Base-by-base conservation (phyloP, 192 early-diverging fungal genomes). In the Podila horticola region DNA sequence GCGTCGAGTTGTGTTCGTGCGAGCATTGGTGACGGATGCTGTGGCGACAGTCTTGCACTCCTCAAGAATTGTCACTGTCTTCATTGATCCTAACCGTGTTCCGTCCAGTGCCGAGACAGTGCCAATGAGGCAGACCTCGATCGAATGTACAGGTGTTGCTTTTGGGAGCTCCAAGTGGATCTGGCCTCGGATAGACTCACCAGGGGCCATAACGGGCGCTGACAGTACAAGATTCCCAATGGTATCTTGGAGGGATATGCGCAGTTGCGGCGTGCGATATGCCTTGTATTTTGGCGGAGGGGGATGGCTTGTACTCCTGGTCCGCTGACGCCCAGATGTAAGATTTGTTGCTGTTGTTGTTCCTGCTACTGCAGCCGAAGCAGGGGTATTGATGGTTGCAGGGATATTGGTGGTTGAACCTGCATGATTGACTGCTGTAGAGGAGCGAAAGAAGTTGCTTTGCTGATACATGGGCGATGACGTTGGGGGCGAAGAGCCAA, bases 271-370 rank as follows among this genome's bases (percentile, higher is more conserved):
- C 19, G 77, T 81, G 51, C 77, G 70, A 28, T 49, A 69, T 5
- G 77, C 61, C 17, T 81, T 81, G 63, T 81, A 81, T 26, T 81
- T 81, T 64, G 77, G 77, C n/a, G 77, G 77, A 17, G 77, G 77
- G 8, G 76, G 76, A 34, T 79, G 70, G 22, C 67, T 73, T 49
- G 70, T 81, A 33, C 77, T 81, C 33, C 71, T 69, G 4, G 69
- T 48, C n/a, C 75, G 63, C n/a, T 59, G 71, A 55, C 71, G 58
- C 51, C 77, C 61, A 31, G 62, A 68, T 1, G 70, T 30, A 1
- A 31, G 17, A 10, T 36, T 26, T 11, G 33, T 24, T 13, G 62
- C 10, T 13, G 41, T 50, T 34, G 57, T 48, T 24, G 24, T 29
- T 15, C 12, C 20, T 12, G 38, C 7, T 26, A 31, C 28, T 48